Evolutionary conservation across 352 stramenopile species (phyloP).

Genomic region (Phytophthora colocasiae): DNA sequence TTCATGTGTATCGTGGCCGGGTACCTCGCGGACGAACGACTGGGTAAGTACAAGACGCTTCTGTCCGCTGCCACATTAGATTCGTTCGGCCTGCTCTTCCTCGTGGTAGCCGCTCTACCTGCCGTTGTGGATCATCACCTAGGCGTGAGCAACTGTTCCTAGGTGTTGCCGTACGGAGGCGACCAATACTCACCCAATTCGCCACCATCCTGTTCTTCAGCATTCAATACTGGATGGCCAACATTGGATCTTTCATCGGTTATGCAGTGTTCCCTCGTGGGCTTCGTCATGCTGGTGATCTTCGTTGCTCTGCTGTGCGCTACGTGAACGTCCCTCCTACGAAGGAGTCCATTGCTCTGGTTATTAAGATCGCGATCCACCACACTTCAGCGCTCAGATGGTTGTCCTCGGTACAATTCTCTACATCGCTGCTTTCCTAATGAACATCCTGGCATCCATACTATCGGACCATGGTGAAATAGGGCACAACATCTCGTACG

Average conservation of each 20-base stretch:
- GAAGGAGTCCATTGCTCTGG: conserved; percentile 44
- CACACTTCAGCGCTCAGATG: conserved; percentile 35
- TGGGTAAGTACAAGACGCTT: conserved; percentile 34
- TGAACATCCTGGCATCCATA: conserved; percentile 64
- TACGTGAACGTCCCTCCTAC: conserved; percentile 56
- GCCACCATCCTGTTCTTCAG: conserved; percentile 68
- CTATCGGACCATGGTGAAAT: conserved; percentile 40
- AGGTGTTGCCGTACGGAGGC: conserved; percentile 61
- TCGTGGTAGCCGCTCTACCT: conserved; percentile 52
- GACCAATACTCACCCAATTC: conserved; percentile 64
- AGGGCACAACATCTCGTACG: conserved; percentile 57
- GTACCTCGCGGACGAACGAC: too few species aligned
- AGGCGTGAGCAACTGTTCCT: conserved; percentile 39
- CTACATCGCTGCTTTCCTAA: conserved; percentile 47
- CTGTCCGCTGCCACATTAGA: conserved; percentile 35
- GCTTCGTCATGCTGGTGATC: conserved; percentile 44
- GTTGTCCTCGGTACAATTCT: conserved; percentile 42
- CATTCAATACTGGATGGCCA: conserved; percentile 85
- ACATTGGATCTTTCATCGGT: conserved; percentile 72
- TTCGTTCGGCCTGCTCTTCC: conserved; percentile 55
- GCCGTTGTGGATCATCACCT: conserved; percentile 33
- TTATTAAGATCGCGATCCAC: conserved; percentile 48
- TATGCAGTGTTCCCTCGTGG: conserved; percentile 77
- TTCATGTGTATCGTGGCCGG: too few species aligned
- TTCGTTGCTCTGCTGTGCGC: conserved; percentile 51